phyloP scores from a whole-genome alignment of 306 rosid genomes.

The Gillenia trifoliata region DNA sequence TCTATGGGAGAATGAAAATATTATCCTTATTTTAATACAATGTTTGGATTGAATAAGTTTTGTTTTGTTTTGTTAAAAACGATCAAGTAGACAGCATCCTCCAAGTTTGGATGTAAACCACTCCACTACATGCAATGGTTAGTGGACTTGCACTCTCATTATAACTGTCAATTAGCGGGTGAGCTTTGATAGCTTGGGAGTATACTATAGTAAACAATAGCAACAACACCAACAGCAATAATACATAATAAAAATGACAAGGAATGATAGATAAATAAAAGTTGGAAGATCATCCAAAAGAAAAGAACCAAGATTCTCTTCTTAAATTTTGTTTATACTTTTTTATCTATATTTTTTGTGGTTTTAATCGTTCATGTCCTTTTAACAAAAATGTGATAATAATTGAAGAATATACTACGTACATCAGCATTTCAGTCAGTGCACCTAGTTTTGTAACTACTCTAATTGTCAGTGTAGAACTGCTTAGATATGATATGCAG shows the following conservation, averaged over 20 bases:
- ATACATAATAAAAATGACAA: not conserved
- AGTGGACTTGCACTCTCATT: not conserved
- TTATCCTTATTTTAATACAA: too few species aligned
- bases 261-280: not conserved
- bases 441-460: too few species aligned
- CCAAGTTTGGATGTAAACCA: not conserved
- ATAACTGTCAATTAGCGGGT: not conserved
- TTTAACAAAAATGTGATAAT: not conserved
- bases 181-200: not conserved
- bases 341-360: not conserved
- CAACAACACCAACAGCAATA: not conserved
- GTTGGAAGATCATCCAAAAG: not conserved
- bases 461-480: too few species aligned
- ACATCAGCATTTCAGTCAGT: too few species aligned
- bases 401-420: not conserved
- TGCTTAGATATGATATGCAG: too few species aligned
- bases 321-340: not conserved
- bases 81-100: not conserved
- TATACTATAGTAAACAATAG: not conserved
- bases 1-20: too few species aligned
- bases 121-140: not conserved
- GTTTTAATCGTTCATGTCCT: not conserved
- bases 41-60: not conserved
- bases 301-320: not conserved
- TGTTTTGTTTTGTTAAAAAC: not conserved